phyloP scores from a whole-genome alignment of 495 filamentous ascomycete species.

The Chaetomium cochliodes region DNA sequence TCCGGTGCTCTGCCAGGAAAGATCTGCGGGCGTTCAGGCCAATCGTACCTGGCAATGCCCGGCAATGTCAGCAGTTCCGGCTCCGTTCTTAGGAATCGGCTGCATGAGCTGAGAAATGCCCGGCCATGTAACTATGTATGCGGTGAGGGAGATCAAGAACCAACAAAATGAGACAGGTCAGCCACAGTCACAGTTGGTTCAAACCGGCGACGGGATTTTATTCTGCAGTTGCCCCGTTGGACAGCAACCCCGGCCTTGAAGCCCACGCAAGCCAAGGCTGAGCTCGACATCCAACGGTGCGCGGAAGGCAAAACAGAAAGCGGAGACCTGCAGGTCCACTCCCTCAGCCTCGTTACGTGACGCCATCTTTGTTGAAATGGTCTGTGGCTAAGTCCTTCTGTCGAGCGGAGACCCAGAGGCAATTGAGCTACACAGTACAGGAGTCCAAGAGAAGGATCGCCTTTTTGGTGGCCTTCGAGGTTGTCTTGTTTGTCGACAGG shows the following conservation, averaged over 20 bases:
- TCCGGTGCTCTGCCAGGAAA: not conserved
- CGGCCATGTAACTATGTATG: not conserved
- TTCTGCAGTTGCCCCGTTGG: not conserved
- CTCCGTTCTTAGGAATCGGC: not conserved
- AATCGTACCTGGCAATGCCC: not conserved
- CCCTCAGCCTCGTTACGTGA: constrained; percentile 29
- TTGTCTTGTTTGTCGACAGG: not conserved
- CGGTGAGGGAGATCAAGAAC: not conserved
- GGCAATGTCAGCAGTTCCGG: not conserved
- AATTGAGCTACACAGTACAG: not conserved
- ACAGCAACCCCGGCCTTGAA: not conserved
- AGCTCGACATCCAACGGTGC: not conserved
- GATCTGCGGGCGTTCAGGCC: not conserved
- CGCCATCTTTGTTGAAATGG: constrained; percentile 17
- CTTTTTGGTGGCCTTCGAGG: not conserved
- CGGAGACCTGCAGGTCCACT: constrained; percentile 11
- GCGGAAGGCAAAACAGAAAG: not conserved
- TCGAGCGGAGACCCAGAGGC: not conserved
- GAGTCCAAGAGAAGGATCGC: not conserved
- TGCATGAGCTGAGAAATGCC: not conserved
- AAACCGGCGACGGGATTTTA: not conserved
- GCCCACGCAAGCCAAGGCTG: constrained; percentile 19
- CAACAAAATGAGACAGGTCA: not conserved
- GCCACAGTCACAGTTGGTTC: not conserved
- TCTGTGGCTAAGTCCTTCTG: not conserved